These are phyloP conservation scores for Canavalia ensiformis DNA, from an alignment of 306 rosid genomes.

Conservation along the genomic window DNA sequence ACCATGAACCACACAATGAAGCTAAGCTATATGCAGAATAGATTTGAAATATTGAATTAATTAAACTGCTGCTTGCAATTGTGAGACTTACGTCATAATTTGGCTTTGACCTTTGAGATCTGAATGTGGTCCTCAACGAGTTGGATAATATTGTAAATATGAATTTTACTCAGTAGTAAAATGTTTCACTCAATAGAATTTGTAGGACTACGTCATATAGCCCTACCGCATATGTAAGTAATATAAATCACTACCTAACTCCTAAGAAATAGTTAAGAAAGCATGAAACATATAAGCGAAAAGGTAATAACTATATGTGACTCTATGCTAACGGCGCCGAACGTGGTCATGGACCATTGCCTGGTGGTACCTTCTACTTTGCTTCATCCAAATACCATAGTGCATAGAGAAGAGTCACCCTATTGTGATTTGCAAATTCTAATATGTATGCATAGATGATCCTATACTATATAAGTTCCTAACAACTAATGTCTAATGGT, in stretches of 20 bases:
- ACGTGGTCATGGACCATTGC: conserved; percentile 46
- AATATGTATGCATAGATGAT: neutral
- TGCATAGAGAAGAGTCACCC: neutral
- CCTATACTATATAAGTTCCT: neutral
- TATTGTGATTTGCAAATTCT: neutral
- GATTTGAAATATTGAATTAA: neutral
- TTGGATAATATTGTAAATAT: neutral
- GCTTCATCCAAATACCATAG: conserved; percentile 18
- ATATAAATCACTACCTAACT: neutral
- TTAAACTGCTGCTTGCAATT: neutral
- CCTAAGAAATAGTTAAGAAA: conserved; percentile 19
- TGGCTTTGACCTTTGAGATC: neutral
- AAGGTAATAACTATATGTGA: conserved; percentile 30
- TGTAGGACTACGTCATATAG: conserved; percentile 13
- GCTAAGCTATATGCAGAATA: conserved; percentile 22
- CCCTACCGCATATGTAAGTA: conserved; percentile 3
- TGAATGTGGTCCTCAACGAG: conserved; percentile 40
- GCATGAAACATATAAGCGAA: conserved; percentile 27
- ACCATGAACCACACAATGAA: conserved; percentile 7
- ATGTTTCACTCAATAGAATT: conserved; percentile 34
- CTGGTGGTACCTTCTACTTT: neutral
- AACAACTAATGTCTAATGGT: neutral
- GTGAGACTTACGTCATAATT: conserved; percentile 27
- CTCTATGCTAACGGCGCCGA: conserved; percentile 57
- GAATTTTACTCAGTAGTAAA: conserved; percentile 24